These are phyloP conservation scores for Microbotryum silenes-acaulis DNA, from an alignment of 1,284 basidiomycete genomes.

Conservation along the genomic window DNA sequence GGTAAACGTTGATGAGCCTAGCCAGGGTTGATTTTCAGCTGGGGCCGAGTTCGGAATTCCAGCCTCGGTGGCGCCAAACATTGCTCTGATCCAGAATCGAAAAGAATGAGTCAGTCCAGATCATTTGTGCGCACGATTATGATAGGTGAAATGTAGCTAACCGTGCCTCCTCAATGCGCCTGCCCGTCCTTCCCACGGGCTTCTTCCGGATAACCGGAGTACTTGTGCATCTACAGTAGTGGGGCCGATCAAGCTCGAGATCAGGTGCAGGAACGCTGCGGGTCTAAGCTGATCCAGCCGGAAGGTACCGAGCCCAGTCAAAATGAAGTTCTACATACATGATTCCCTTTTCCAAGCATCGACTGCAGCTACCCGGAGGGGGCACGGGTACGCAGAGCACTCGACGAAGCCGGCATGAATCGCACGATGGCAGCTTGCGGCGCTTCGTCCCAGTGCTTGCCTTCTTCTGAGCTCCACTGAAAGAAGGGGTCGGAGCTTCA, in stretches of 20 bases:
- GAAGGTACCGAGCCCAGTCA: too few species aligned
- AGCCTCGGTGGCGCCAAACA: slow-evolving; percentile 21
- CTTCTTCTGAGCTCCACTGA: too few species aligned
- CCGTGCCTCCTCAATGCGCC: slow-evolving; percentile 27
- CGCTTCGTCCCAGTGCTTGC: too few species aligned
- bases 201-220: slow-evolving; percentile 22
- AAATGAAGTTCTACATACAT: slow-evolving; percentile 8
- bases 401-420: slow-evolving; percentile 21
- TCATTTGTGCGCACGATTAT: background rate
- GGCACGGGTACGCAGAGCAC: slow-evolving; percentile 22
- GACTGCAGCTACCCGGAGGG: slow-evolving; percentile 11
- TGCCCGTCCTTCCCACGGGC: slow-evolving; percentile 12
- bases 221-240: slow-evolving; percentile 12
- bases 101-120: background rate
- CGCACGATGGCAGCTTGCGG: slow-evolving; percentile 3
- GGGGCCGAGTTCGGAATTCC: slow-evolving; percentile 11
- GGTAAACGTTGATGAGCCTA: background rate
- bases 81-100: slow-evolving; percentile 1
- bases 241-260: background rate
- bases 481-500: too few species aligned
- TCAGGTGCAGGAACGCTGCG: background rate
- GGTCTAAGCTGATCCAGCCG: background rate
- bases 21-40: slow-evolving; percentile 14
- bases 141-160: background rate
- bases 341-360: slow-evolving; percentile 24